A percentile compares a stretch with the other conserved stretches of the same genome.
These are phyloP conservation scores for Phytophthora crassamura DNA, from an alignment of 352 stramenopile species.

Conservation along the genomic window DNA sequence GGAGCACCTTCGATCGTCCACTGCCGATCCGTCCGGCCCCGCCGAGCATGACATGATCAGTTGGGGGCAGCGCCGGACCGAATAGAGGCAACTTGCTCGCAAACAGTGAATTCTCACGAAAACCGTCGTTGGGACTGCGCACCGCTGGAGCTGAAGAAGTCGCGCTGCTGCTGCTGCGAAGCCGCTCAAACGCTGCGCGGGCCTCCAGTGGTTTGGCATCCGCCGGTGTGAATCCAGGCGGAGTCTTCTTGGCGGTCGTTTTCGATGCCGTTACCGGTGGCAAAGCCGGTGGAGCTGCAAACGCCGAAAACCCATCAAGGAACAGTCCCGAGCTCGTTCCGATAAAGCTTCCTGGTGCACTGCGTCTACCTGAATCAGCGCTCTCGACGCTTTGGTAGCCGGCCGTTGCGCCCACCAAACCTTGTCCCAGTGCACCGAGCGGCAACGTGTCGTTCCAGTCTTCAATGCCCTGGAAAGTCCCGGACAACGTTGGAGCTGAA, in stretches of 20 bases:
- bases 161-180: constrained; percentile 17
- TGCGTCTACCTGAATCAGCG: constrained; percentile 3
- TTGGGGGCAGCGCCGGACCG: constrained; percentile 30
- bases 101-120: constrained; percentile 41
- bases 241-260: constrained; percentile 34
- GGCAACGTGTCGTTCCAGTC: constrained; percentile 29
- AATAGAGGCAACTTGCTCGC: constrained; percentile 56
- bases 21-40: constrained; percentile 38
- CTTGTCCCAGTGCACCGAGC: constrained; percentile 13
- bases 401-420: not conserved
- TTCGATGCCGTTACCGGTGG: constrained; percentile 1
- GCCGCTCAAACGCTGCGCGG: constrained; percentile 54
- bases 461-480: constrained; percentile 11
- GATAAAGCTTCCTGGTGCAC: constrained; percentile 23
- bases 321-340: constrained; percentile 6
- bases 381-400: constrained; percentile 12
- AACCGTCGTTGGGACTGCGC: constrained; percentile 8
- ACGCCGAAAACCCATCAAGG: constrained; percentile 25
- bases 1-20: constrained; percentile 25
- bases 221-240: constrained; percentile 64
- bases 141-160: not conserved
- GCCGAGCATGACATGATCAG: constrained; percentile 5
- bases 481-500: constrained; percentile 11
- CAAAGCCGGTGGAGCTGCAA: constrained; percentile 8
- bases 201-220: constrained; percentile 63